Evolutionary conservation across 257 asterid genomes (phyloP).

Genomic region (Solanum dulcamara): DNA sequence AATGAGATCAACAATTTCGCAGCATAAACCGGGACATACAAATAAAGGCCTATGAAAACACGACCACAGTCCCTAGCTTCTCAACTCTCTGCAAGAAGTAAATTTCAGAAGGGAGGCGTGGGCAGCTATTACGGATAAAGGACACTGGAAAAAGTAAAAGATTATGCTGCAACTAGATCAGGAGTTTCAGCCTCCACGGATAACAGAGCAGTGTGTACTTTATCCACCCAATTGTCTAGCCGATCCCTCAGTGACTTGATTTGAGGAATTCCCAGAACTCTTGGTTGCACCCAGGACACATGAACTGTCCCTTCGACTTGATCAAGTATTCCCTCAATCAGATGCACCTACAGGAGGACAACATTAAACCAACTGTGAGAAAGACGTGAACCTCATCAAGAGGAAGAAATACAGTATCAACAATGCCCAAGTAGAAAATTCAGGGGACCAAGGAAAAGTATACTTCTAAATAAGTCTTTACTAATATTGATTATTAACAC

Average conservation of each 20-base stretch:
- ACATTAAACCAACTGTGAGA: neutral
- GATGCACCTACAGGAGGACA: conserved; percentile 55
- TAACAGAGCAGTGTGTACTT: conserved; percentile 78
- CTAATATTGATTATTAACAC: neutral
- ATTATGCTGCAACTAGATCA: conserved; percentile 77
- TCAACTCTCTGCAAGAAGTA: neutral
- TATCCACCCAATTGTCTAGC: conserved; percentile 75
- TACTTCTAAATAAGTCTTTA: neutral
- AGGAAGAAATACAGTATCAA: neutral
- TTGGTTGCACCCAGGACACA: conserved; percentile 95
- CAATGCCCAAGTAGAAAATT: neutral
- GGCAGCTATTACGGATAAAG: neutral
- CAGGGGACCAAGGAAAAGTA: neutral
- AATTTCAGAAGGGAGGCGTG: neutral
- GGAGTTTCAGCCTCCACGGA: conserved; percentile 98
- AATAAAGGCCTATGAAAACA: neutral
- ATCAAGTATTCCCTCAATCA: conserved; percentile 89
- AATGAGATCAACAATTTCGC: neutral
- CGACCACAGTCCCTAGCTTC: neutral
- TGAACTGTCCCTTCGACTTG: conserved; percentile 85
- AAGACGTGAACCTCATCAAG: neutral
- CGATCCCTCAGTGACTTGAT: conserved; percentile 78
- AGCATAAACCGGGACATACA: neutral
- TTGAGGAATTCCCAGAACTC: conserved; percentile 81
- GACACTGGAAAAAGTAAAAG: neutral